Evolutionary conservation across 805 yeast species (phyloP).

Genomic region (Cyberlindnera japonica): DNA sequence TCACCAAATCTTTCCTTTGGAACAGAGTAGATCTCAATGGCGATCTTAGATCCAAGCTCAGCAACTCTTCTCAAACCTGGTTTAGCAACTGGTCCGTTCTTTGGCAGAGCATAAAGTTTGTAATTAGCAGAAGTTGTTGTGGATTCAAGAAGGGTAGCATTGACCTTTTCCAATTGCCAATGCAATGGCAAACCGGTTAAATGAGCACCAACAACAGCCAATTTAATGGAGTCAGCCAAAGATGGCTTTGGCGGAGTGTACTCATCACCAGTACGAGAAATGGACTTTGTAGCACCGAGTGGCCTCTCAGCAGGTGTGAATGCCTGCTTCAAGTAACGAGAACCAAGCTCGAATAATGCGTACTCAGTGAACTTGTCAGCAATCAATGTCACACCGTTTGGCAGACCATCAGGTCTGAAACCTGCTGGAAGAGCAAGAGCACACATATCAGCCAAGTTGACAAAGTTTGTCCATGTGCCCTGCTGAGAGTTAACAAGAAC

Average conservation of each 20-base stretch:
- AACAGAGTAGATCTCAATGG: conserved; percentile 78
- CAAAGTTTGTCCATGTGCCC: conserved; percentile 98
- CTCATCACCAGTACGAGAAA: conserved; percentile 37
- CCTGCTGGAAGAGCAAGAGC: conserved; percentile 92
- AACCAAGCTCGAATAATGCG: conserved; percentile 82
- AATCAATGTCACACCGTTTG: conserved; percentile 84
- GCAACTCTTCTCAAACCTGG: conserved; percentile 77
- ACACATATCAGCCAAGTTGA: conserved; percentile 87
- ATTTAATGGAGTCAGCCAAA: conserved; percentile 32
- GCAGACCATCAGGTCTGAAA: conserved; percentile 81
- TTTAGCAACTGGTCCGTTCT: conserved; percentile 74
- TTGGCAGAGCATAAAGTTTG: conserved; percentile 78
- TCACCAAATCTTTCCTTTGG: conserved; percentile 77
- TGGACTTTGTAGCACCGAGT: conserved; percentile 49
- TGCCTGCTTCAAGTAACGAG: conserved; percentile 53
- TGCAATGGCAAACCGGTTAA: conserved; percentile 82
- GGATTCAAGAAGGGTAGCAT: conserved; percentile 63
- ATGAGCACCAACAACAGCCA: conserved; percentile 98
- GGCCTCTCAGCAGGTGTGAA: conserved; percentile 45
- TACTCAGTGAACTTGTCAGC: conserved; percentile 82
- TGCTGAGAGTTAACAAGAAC: conserved; percentile 79
- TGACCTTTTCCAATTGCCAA: conserved; percentile 87
- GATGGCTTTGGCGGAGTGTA: conserved; percentile 44
- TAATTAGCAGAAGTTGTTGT: conserved; percentile 72
- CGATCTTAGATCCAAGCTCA: conserved; percentile 54